A percentile compares a stretch with the other conserved stretches of the same genome.
phyloP scores from a whole-genome alignment of 1,284 basidiomycete species.

The Apiotrichum akiyoshidainum region DNA sequence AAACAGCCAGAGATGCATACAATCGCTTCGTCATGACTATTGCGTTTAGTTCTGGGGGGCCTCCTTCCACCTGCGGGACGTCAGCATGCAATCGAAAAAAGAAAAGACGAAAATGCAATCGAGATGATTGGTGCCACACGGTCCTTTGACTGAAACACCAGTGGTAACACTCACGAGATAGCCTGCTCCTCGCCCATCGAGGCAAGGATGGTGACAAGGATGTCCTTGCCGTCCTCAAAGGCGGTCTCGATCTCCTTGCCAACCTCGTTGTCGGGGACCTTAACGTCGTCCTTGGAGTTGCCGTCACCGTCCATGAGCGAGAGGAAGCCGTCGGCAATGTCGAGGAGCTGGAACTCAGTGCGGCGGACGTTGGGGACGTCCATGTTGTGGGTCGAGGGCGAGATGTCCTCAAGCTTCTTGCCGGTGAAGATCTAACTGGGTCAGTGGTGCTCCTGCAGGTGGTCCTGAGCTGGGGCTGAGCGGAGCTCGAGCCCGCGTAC shows the following conservation, averaged over 20 bases:
- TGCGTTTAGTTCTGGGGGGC: conserved; percentile 54
- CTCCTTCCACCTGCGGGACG: conserved; percentile 59
- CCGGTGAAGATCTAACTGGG: conserved; percentile 82
- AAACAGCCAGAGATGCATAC: conserved; percentile 13
- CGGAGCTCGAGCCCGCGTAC: background rate
- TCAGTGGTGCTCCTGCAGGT: background rate
- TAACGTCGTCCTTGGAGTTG: conserved; percentile 88
- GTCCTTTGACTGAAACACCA: background rate
- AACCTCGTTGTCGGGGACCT: conserved; percentile 80
- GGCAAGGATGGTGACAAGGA: conserved; percentile 74
- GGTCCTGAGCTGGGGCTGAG: background rate
- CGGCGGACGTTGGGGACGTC: conserved; percentile 93
- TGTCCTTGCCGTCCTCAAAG: conserved; percentile 85
- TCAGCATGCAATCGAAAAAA: background rate
- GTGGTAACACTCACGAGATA: conserved; percentile 58
- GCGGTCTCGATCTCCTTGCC: conserved; percentile 69
- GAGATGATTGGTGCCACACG: background rate
- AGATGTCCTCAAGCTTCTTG: conserved; percentile 98
- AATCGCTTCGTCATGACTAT: background rate
- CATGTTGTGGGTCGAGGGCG: conserved; percentile 73
- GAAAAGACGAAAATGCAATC: background rate
- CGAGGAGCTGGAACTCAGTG: conserved; percentile 88
- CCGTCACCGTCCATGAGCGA: conserved; percentile 90
- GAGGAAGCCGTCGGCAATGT: conserved; percentile 85
- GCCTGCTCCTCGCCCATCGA: conserved; percentile 82